Evolutionary conservation across 805 yeast genomes (phyloP).

Genomic region (Zygotorulaspora chibaensis): DNA sequence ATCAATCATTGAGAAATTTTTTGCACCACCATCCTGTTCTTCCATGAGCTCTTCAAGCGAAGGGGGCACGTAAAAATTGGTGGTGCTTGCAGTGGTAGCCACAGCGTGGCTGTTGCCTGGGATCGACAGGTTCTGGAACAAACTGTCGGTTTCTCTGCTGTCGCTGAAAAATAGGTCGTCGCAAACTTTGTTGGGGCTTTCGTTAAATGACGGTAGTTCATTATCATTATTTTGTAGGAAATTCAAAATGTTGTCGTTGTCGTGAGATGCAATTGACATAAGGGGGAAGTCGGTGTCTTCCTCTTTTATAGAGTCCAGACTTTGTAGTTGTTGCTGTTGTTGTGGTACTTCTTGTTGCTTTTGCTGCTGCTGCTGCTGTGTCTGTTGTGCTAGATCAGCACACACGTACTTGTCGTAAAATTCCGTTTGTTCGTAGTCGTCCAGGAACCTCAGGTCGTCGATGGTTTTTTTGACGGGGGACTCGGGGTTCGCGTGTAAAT

Average conservation of each 20-base stretch:
- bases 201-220: background rate
- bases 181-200: background rate
- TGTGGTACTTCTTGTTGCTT: background rate
- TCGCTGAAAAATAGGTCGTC: slow-evolving; percentile 3
- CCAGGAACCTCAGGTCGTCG: slow-evolving; percentile 18
- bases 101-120: slow-evolving; percentile 4
- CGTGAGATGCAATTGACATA: slow-evolving; percentile 1
- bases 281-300: slow-evolving; percentile 11
- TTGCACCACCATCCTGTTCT: slow-evolving; percentile 24
- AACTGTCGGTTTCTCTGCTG: slow-evolving; percentile 6
- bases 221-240: slow-evolving; percentile 5
- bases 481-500: background rate
- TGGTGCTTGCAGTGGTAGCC: slow-evolving; percentile 1
- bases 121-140: slow-evolving; percentile 7
- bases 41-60: slow-evolving; percentile 34
- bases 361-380: slow-evolving; percentile 1
- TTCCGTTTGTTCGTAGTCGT: slow-evolving; percentile 22
- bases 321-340: slow-evolving; percentile 3
- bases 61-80: slow-evolving; percentile 27
- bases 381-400: slow-evolving; percentile 3
- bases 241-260: slow-evolving; percentile 3
- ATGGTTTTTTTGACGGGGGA: slow-evolving; percentile 4
- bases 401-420: slow-evolving; percentile 20
- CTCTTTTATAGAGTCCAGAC: slow-evolving; percentile 15
- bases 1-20: slow-evolving; percentile 4